phyloP scores from a whole-genome alignment of 352 stramenopile genomes.

The Globisporangium ultimum region DNA sequence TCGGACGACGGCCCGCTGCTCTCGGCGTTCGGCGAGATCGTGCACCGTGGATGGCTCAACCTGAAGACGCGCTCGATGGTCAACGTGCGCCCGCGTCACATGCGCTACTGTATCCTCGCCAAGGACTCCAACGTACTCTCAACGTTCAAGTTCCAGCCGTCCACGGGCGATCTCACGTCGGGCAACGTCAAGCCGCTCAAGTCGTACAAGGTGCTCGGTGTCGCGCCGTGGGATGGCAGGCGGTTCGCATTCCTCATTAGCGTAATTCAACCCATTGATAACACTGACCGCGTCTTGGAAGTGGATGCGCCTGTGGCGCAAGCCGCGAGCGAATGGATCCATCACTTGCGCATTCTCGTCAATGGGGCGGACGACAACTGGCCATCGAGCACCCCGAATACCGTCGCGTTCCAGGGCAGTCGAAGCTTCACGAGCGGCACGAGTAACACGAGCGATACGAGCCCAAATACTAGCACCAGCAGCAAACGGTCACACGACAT shows the following conservation, averaged over 20 bases:
- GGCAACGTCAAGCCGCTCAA: conserved; percentile 59
- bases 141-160: conserved; percentile 88
- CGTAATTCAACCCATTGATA: conserved; percentile 61
- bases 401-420: conserved; percentile 18
- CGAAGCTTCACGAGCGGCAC: conserved; percentile 11
- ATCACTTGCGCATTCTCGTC: conserved; percentile 53
- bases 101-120: conserved; percentile 83
- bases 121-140: conserved; percentile 57
- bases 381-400: conserved; percentile 14
- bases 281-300: conserved; percentile 76
- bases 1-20: conserved; percentile 47
- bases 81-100: conserved; percentile 78
- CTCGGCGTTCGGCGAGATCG: conserved; percentile 65
- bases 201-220: conserved; percentile 64
- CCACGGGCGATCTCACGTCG: conserved; percentile 54
- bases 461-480: conserved; percentile 17
- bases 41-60: conserved; percentile 80
- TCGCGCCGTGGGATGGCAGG: conserved; percentile 67
- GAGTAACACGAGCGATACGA: conserved; percentile 21
- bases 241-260: conserved; percentile 77
- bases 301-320: conserved; percentile 59
- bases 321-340: conserved; percentile 70
- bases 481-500: conserved; percentile 63
- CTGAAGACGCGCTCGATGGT: conserved; percentile 87
- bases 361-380: conserved; percentile 41